Base-by-base conservation (phyloP, 1,284 basidiomycete genomes). In the Quambalaria eucalypti region DNA sequence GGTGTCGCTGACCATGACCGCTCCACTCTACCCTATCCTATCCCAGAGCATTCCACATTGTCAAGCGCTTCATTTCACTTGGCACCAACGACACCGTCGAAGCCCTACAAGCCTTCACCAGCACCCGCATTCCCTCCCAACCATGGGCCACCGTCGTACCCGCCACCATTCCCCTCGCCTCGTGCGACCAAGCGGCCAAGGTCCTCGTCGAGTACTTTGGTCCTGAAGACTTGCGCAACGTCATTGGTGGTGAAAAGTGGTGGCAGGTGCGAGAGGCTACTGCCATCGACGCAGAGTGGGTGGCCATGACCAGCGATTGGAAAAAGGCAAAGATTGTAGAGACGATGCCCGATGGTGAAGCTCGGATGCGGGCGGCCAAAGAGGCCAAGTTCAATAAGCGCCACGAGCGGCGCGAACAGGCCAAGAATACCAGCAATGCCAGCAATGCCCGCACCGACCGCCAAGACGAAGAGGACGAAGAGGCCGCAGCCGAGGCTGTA, bases 181-280 rank as follows among this genome's bases (percentile, higher is more conserved):
- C 81, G 55, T 90, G 90, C 66, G 82, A 87, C 48, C 80, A 85
- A 28, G 89, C 93, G 0, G 90, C 93, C 1, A 77, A 79, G 5
- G 77, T 84, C 60, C 81, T 98, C 42, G 84, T 92, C 53, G 79
- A 83, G 56, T 90, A 85, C 1, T 80, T 98, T 10, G 92, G 93
- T 0, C 90, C 91, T 8, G 83, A 87, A 61, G 85, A 77, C 86
- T 29, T 87, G 8, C 82, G 83, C 62, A 82, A 82, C 52, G 74
- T 91, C 26, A 85, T 91, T 1, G 92, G 92, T 16, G 93, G 92
- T 1, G 84, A 84, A 6, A 90, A 90, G 69, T 97, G 93, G 91
- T 97, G 92, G 93, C 91, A 75, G 68, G 48, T 75, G n/a, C 65
- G 71, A 51, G 57, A 84, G 31, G 40, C 69, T 40, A 81, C 39